A percentile compares a stretch with the other conserved stretches of the same genome.
Conservation (phyloP, 345 rosid species). For the Ailanthus altissimus region DNA sequence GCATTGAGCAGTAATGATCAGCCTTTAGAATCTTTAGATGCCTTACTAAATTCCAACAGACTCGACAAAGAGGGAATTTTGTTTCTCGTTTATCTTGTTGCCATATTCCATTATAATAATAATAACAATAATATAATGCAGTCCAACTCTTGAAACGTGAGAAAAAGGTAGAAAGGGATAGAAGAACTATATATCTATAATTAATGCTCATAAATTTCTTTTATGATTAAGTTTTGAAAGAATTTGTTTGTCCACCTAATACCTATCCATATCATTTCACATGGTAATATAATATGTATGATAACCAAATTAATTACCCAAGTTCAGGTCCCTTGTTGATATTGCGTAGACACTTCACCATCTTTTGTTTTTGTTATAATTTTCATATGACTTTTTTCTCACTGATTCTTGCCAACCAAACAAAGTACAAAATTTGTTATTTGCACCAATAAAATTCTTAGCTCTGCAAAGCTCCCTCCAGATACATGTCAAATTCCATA, state of each 20-base stretch:
- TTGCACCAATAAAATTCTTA: no score
- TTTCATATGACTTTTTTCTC: not conserved
- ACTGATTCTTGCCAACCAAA: no score
- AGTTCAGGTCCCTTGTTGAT: conserved; percentile 28
- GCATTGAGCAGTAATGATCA: not conserved
- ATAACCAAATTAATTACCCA: conserved; percentile 14
- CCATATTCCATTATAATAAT: conserved; percentile 17
- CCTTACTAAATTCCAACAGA: conserved; percentile 35
- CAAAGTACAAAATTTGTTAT: no score
- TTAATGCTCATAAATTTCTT: not conserved
- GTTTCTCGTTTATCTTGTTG: conserved; percentile 7
- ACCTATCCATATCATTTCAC: conserved; percentile 35
- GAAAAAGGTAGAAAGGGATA: not conserved
- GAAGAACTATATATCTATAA: no score
- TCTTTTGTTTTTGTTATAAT: not conserved
- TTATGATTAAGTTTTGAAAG: conserved; percentile 21
- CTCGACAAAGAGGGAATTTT: conserved; percentile 27
- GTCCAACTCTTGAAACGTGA: not conserved
- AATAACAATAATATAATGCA: not conserved
- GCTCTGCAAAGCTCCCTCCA: no score
- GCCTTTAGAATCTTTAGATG: conserved; percentile 25
- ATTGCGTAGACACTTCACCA: conserved; percentile 11
- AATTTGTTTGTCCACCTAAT: conserved; percentile 44
- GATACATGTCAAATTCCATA: no score
- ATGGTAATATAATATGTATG: not conserved